phyloP scores from a whole-genome alignment of 345 rosid species.

The Carallia pectinifolia region DNA sequence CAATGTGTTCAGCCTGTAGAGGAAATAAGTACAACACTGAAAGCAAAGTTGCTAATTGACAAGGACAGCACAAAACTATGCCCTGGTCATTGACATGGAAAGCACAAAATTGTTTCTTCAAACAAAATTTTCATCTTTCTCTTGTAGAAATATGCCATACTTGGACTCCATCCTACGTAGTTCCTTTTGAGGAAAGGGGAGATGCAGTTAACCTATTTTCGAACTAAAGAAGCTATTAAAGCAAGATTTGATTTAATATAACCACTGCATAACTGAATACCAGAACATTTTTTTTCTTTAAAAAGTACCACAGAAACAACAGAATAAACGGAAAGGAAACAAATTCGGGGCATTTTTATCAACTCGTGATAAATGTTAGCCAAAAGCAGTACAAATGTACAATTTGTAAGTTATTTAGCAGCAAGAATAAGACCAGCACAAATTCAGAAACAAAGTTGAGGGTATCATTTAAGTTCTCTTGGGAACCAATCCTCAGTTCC shows the following conservation, averaged over 20 bases:
- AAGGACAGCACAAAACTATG: too few species aligned
- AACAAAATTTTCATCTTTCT: neutral
- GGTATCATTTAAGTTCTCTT: constrained; percentile 6
- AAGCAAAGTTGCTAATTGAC: too few species aligned
- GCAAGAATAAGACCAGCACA: constrained; percentile 4
- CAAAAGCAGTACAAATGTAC: neutral
- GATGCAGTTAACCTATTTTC: neutral
- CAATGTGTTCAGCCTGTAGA: neutral
- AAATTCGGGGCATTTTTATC: neutral
- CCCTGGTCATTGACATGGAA: neutral
- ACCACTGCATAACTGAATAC: neutral
- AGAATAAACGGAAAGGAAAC: neutral
- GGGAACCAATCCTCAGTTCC: constrained; percentile 13
- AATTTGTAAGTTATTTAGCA: neutral
- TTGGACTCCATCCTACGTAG: neutral
- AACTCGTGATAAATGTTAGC: constrained; percentile 1
- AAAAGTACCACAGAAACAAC: neutral
- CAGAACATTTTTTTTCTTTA: neutral
- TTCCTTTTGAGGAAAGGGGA: neutral
- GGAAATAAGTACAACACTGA: too few species aligned
- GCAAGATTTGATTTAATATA: constrained; percentile 1
- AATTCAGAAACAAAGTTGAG: constrained; percentile 5
- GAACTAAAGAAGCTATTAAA: neutral
- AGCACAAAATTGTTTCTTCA: neutral
- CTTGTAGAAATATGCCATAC: neutral